Percentiles rank a stretch among this genome's conserved stretches.
Evolutionary conservation across 768 basidiomycete species (phyloP).

Genomic region (Suillus discolor): DNA sequence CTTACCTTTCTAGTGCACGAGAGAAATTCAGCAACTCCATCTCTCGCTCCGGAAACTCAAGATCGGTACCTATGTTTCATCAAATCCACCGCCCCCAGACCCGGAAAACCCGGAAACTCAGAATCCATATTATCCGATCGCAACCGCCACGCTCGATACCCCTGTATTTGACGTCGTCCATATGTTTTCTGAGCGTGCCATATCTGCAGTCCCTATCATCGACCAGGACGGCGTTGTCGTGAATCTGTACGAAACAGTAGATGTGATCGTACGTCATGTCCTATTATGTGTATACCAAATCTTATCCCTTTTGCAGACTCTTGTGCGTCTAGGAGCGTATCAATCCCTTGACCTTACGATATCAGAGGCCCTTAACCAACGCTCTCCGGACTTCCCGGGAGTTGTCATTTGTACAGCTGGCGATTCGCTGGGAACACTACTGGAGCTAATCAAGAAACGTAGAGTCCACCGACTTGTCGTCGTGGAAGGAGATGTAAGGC

Average conservation of each 20-base stretch:
- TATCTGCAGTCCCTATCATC: slow-evolving; percentile 96
- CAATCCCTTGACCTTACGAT: slow-evolving; percentile 96
- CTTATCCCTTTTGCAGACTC: slow-evolving; percentile 57
- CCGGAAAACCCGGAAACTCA: slow-evolving; percentile 42
- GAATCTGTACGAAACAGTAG: slow-evolving; percentile 97
- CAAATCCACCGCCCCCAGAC: slow-evolving; percentile 45
- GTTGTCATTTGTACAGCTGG: slow-evolving; percentile 94
- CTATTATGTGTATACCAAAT: neutral
- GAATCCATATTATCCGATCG: slow-evolving; percentile 86
- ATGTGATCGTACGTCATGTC: slow-evolving; percentile 76
- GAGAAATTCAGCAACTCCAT: slow-evolving; percentile 82
- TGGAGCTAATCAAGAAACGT: slow-evolving; percentile 90
- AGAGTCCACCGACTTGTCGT: slow-evolving; percentile 95
- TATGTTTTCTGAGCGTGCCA: slow-evolving; percentile 94
- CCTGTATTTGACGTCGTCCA: slow-evolving; percentile 98
- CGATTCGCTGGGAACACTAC: slow-evolving; percentile 88
- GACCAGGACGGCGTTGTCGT: slow-evolving; percentile 92
- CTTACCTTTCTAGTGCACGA: slow-evolving; percentile 63
- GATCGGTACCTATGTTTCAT: slow-evolving; percentile 90
- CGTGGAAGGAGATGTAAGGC: slow-evolving; percentile 83
- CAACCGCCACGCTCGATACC: slow-evolving; percentile 87
- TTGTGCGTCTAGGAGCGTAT: slow-evolving; percentile 92
- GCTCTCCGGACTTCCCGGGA: slow-evolving; percentile 94
- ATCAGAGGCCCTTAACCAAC: slow-evolving; percentile 87
- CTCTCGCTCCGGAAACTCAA: slow-evolving; percentile 81